Percentiles rank a stretch among this genome's conserved stretches.
phyloP scores from a whole-genome alignment of 352 stramenopile genomes.

The Detonula confervacea region DNA sequence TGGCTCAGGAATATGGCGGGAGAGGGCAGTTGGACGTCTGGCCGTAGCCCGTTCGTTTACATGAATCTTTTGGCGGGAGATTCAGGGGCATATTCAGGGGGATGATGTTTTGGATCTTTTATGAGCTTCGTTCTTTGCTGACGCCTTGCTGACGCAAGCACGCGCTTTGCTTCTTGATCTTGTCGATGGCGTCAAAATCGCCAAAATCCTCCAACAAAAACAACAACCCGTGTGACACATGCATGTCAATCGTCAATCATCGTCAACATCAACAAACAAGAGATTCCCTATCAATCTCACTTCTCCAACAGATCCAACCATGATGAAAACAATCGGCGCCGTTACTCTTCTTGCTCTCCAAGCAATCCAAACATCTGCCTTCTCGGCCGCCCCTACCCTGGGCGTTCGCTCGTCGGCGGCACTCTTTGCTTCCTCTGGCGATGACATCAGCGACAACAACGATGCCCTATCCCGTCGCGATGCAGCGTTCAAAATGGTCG shows the following conservation, averaged over 20 bases:
- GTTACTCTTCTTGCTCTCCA: slow-evolving; percentile 23
- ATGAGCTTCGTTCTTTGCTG: too few species aligned
- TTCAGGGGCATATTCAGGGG: too few species aligned
- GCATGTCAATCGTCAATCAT: too few species aligned
- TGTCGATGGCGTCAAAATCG: neutral
- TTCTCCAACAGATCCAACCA: neutral
- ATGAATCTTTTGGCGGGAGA: too few species aligned
- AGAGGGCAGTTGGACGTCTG: neutral
- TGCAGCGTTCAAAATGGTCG: slow-evolving; percentile 10
- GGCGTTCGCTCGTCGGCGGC: slow-evolving; percentile 1
- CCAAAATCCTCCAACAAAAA: too few species aligned
- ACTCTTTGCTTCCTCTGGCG: too few species aligned
- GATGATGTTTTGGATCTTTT: neutral
- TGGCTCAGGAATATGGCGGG: neutral
- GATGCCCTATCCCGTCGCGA: slow-evolving; percentile 32
- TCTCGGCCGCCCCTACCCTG: slow-evolving; percentile 15
- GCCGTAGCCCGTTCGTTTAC: too few species aligned
- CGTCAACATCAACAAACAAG: too few species aligned
- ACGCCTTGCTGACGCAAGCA: neutral
- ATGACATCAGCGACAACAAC: slow-evolving; percentile 7
- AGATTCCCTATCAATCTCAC: neutral
- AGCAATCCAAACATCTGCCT: slow-evolving; percentile 17
- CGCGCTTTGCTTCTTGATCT: neutral
- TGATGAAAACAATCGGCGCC: slow-evolving; percentile 13
- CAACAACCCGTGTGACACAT: too few species aligned